These are phyloP conservation scores for Abelmoschus esculentus DNA, from an alignment of 345 rosid genomes.

Conservation along the genomic window DNA sequence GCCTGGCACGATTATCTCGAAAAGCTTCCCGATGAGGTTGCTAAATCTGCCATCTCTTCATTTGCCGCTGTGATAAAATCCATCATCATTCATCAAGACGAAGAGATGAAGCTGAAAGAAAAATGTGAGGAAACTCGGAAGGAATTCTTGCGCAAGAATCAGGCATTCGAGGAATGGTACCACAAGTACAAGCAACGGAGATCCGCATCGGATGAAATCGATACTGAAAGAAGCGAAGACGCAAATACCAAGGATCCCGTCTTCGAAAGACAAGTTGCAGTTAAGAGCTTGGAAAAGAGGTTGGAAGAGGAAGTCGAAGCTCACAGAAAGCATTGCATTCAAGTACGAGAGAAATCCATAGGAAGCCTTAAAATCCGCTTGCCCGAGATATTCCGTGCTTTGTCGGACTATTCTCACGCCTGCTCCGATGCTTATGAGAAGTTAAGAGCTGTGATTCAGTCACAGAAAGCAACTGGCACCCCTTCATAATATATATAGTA, in stretches of 20 bases:
- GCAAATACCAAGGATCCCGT: constrained; percentile 51
- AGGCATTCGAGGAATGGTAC: constrained; percentile 84
- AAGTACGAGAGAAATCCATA: constrained; percentile 83
- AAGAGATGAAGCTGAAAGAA: constrained; percentile 81
- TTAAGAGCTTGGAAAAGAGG: constrained; percentile 67
- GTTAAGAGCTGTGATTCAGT: constrained; percentile 37
- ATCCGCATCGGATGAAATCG: constrained; percentile 38
- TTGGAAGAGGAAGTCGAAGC: constrained; percentile 67
- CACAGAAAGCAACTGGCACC: constrained; percentile 26
- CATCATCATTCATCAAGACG: constrained; percentile 67
- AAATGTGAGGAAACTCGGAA: constrained; percentile 72
- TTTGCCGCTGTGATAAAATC: constrained; percentile 65
- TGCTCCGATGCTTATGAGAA: constrained; percentile 61
- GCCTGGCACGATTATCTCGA: constrained; percentile 66
- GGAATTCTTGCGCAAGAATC: constrained; percentile 59
- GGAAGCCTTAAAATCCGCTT: constrained; percentile 68
- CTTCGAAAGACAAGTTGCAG: constrained; percentile 55
- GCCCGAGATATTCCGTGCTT: constrained; percentile 81
- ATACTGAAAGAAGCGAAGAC: constrained; percentile 48
- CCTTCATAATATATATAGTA: neutral
- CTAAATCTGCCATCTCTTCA: constrained; percentile 70
- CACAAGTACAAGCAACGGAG: constrained; percentile 59
- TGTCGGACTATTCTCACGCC: constrained; percentile 64
- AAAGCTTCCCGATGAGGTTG: constrained; percentile 80
- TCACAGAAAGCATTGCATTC: constrained; percentile 63